Evolutionary conservation across 495 filamentous ascomycete species (phyloP).

Genomic region (Podospora sp.): DNA sequence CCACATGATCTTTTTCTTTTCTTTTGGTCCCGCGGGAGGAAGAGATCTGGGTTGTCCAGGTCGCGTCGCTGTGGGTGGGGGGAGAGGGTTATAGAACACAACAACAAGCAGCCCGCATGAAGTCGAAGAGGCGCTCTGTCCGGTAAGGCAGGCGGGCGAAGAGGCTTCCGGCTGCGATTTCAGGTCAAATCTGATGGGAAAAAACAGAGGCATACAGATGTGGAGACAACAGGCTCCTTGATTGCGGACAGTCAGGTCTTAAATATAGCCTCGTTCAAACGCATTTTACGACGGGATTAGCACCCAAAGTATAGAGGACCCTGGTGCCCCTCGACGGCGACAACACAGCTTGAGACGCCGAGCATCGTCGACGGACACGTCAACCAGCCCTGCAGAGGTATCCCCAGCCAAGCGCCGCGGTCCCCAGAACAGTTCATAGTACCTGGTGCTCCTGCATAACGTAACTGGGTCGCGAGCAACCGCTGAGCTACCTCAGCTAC

Average conservation of each 20-base stretch:
- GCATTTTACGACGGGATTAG: slow-evolving; percentile 1
- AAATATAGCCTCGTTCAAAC: slow-evolving; percentile 16
- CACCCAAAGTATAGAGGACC: slow-evolving; percentile 12
- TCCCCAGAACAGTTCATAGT: slow-evolving; percentile 16
- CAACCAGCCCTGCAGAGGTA: slow-evolving; percentile 26
- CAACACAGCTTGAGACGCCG: slow-evolving; percentile 18
- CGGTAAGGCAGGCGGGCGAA: slow-evolving; percentile 4
- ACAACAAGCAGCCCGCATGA: slow-evolving; percentile 17
- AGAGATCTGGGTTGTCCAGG: slow-evolving; percentile 4
- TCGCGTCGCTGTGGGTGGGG: not conserved
- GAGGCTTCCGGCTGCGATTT: not conserved
- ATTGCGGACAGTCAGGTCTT: slow-evolving; percentile 24
- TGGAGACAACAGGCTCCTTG: slow-evolving; percentile 17
- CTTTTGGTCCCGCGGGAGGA: slow-evolving; percentile 5
- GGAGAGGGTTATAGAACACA: slow-evolving; percentile 9
- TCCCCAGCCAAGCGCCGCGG: slow-evolving; percentile 17
- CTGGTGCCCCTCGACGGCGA: slow-evolving; percentile 24
- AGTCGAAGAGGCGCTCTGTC: slow-evolving; percentile 3
- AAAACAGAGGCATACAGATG: slow-evolving; percentile 13
- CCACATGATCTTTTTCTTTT: slow-evolving; percentile 25
- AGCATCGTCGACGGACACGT: slow-evolving; percentile 29
- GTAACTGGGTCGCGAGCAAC: slow-evolving; percentile 21
- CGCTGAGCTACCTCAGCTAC: slow-evolving; percentile 2
- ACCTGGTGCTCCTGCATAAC: slow-evolving; percentile 24
- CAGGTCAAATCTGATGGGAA: not conserved